Evolutionary conservation across 2,329 filamentous ascomycete species (phyloP).

Genomic region (Pseudogymnoascus sp.): DNA sequence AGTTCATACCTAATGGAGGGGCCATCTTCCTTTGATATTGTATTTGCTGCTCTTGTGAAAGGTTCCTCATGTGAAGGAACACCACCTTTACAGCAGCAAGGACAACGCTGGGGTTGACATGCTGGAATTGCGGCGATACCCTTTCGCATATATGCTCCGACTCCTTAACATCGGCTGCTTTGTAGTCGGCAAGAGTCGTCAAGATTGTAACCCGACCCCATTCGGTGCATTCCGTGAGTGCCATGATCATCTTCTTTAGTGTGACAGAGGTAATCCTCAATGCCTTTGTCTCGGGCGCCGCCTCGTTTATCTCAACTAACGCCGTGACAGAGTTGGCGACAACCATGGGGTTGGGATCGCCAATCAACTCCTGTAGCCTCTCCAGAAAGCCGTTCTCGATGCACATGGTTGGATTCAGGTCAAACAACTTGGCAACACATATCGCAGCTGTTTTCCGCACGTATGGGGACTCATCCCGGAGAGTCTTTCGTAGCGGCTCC

Average conservation of each 20-base stretch:
- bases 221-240: constrained; percentile 95
- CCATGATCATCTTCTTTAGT: constrained; percentile 92
- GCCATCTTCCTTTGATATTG: constrained; percentile 98
- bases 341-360: constrained; percentile 97
- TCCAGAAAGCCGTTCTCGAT: constrained; percentile 96
- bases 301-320: constrained; percentile 81
- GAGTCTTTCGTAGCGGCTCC: constrained; percentile 87
- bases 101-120: constrained; percentile 95
- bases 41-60: constrained; percentile 68
- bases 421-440: constrained; percentile 95
- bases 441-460: constrained; percentile 97
- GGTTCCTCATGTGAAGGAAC: constrained; percentile 86
- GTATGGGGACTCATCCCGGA: constrained; percentile 95
- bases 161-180: constrained; percentile 80
- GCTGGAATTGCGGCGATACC: constrained; percentile 93
- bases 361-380: constrained; percentile 87
- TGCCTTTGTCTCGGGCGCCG: constrained; percentile 82
- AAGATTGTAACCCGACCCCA: constrained; percentile 95
- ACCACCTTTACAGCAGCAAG: constrained; percentile 96
- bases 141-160: constrained; percentile 97
- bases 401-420: constrained; percentile 84
- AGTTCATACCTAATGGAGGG: constrained; percentile 67
- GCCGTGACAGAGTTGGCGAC: constrained; percentile 96
- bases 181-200: constrained; percentile 81
- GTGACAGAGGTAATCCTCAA: constrained; percentile 72